Conservation (phyloP, 192 early-diverging fungal species). For the Gaertneriomyces semiglobifer region DNA sequence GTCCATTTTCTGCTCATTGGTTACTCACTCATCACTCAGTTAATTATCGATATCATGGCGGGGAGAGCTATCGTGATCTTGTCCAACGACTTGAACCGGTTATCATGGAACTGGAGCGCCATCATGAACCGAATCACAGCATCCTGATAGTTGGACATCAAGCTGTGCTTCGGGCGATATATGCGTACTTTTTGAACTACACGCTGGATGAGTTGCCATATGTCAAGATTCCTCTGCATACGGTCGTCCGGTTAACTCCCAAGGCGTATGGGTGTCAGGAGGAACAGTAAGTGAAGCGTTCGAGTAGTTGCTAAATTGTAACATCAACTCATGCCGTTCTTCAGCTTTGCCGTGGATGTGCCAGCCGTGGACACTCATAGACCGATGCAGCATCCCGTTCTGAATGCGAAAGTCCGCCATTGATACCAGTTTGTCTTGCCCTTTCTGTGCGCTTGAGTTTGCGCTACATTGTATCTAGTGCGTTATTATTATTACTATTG, state of each 20-base stretch:
- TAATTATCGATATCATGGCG: conserved; percentile 55
- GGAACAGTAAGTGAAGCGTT: conserved; percentile 62
- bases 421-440: too few species aligned
- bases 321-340: conserved; percentile 13
- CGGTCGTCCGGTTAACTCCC: conserved; percentile 93
- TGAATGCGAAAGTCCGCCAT: not conserved
- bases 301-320: not conserved
- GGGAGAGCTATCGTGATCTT: conserved; percentile 90
- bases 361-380: conserved; percentile 95
- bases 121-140: conserved; percentile 69
- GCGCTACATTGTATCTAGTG: too few species aligned
- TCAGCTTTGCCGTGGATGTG: conserved; percentile 77
- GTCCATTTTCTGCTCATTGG: not conserved
- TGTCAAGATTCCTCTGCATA: conserved; percentile 97
- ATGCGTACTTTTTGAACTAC: conserved; percentile 95
- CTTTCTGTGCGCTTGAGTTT: too few species aligned
- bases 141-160: conserved; percentile 98
- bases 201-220: conserved; percentile 95
- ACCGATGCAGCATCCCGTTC: conserved; percentile 11
- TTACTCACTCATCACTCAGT: conserved; percentile 9
- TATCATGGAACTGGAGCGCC: conserved; percentile 98
- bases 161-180: conserved; percentile 94
- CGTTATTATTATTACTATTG: too few species aligned
- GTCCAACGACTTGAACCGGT: conserved; percentile 96
- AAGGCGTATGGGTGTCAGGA: conserved; percentile 95